A percentile compares a stretch with the other conserved stretches of the same genome.
Conservation (phyloP, 495 filamentous ascomycete species). For the Peziza echinospora region DNA sequence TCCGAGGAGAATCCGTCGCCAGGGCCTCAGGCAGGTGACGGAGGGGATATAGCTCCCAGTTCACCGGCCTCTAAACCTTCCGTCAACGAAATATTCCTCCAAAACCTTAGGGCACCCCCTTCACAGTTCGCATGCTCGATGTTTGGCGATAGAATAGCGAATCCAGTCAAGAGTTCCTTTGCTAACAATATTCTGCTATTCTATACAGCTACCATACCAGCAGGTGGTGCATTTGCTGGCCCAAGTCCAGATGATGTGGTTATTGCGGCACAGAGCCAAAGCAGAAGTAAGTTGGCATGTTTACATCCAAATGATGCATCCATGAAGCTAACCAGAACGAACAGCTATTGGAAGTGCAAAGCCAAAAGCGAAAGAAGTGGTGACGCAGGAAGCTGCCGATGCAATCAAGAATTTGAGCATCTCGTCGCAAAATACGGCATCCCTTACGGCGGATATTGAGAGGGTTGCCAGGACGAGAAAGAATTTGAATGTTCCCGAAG, state of each 20-base stretch:
- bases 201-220: not conserved
- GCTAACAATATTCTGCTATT: conserved; percentile 13
- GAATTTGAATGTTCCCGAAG: conserved; percentile 63
- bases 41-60: not conserved
- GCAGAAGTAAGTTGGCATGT: too few species aligned
- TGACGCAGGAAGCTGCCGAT: conserved; percentile 15
- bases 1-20: too few species aligned
- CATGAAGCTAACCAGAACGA: too few species aligned
- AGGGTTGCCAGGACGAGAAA: conserved; percentile 53
- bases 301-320: conserved; percentile 24
- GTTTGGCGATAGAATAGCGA: conserved; percentile 17
- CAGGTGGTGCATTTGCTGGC: conserved; percentile 39
- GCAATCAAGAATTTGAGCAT: conserved; percentile 40
- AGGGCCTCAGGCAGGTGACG: not conserved
- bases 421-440: conserved; percentile 14
- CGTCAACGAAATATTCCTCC: conserved; percentile 3
- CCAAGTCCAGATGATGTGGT: conserved; percentile 92
- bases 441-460: conserved; percentile 26
- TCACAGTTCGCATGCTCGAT: conserved; percentile 20
- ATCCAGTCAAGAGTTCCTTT: conserved; percentile 7
- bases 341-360: conserved; percentile 26
- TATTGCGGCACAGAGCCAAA: conserved; percentile 50
- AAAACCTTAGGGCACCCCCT: conserved; percentile 3
- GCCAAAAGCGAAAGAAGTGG: conserved; percentile 21
- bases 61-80: not conserved